Evolutionary conservation across 225 moss, liverwort and hornwort genomes (phyloP), one percentile per base, ranked within the genome.

Genomic region (Pseudisothecium myosuroides): DNA sequence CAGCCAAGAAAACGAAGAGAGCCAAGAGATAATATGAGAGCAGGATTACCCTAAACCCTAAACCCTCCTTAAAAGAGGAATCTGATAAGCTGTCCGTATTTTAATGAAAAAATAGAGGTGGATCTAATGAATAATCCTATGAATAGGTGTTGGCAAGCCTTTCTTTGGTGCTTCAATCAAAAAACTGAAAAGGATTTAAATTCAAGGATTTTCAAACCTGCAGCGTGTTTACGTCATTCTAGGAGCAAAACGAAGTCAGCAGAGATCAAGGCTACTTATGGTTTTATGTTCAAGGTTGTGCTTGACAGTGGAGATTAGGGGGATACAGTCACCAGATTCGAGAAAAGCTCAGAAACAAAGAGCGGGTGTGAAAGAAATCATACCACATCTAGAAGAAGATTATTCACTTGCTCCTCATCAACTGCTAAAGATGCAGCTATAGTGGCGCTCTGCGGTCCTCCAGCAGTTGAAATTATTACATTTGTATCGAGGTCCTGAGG

Each of bases 301-400:
- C 66, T 75, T 11, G 66, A 55, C 56, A 73, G 17, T 66, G 10
- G 26, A 76, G 84, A 50, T 59, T 26, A 52, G 75, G 52, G 31
- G 36, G 37, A 29, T 84, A 36, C 22, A 60, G 22, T 73, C 72
- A 49, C 32, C 63, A 39, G 28, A 60, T 65, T 39, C n/a, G 64
- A 41, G 56, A 74, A 60, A 62, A 84, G 9, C 21, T 74, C 43
- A 86, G 71, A 71, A 60, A 85, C 19, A 59, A 68, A 37, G 49
- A 36, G 72, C 75, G 39, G 83, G 18, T 85, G n/a, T 19, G 72
- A 85, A 66, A 55, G 72, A 85, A 66, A 55, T 67, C 89, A 63
- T 96, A 98, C 98, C 97, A 98, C 98, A 90, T 98, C 97, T 32
- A 98, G 89, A 64, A 98, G 92, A 86, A 98, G 92, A 66, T 92